phyloP scores from a whole-genome alignment of 495 filamentous ascomycete genomes.

The Halenospora varia region DNA sequence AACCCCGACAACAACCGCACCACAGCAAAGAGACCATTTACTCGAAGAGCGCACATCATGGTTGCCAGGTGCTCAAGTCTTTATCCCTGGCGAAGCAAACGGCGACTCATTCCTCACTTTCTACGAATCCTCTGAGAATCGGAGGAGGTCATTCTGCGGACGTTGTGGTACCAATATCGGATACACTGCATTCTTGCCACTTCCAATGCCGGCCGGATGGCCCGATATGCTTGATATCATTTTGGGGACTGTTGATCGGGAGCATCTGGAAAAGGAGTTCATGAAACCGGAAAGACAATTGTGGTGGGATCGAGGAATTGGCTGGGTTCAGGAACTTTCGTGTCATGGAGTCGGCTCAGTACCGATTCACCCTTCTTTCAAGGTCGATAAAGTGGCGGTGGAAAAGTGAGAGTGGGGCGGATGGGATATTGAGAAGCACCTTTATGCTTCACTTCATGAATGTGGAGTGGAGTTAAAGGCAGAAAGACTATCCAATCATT shows the following conservation, averaged over 20 bases:
- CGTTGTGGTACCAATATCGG: slow-evolving; percentile 8
- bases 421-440: neutral
- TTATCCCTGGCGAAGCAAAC: too few species aligned
- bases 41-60: too few species aligned
- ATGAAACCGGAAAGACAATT: slow-evolving; percentile 6
- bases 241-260: slow-evolving; percentile 5
- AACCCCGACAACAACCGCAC: neutral
- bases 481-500: too few species aligned
- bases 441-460: neutral
- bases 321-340: slow-evolving; percentile 6
- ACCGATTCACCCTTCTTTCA: neutral
- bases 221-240: slow-evolving; percentile 16
- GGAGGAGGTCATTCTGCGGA: neutral
- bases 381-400: neutral
- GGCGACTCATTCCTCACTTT: neutral
- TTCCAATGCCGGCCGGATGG: neutral
- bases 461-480: neutral
- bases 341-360: neutral
- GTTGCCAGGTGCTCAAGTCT: neutral
- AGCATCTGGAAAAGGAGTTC: slow-evolving; percentile 7
- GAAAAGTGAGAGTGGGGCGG: neutral
- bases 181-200: neutral
- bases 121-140: slow-evolving; percentile 1
- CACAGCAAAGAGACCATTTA: too few species aligned
- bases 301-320: slow-evolving; percentile 6